Base-by-base conservation (phyloP, 2,329 filamentous ascomycete species). In the Aspergillus sp. region DNA sequence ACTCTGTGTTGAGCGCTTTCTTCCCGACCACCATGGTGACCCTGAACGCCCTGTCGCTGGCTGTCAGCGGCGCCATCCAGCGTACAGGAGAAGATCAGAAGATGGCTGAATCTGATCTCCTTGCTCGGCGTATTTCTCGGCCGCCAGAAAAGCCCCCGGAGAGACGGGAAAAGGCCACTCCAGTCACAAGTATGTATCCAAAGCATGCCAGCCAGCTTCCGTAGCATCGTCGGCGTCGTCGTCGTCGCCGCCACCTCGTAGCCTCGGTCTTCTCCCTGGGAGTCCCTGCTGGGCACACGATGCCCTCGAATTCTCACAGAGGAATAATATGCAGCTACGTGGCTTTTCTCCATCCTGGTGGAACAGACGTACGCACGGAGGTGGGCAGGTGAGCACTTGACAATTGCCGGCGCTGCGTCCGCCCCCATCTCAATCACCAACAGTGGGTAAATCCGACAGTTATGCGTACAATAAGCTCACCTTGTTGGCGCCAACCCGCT, bases 301-400 rank as follows among this genome's bases (percentile, higher is more conserved):
- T 61, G 49, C 49, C 45, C 50, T 54, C 24, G 46, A 53, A 39
- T 51, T 53, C 41, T 24, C 59, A 41, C 41, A 60, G 56, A 49
- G 53, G 51, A 52, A 47, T 51, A 56, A 47, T 43, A 57, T 56
- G 58, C 60, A 60, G 62, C 64, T 64, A 66, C 64, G 64, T 66
- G 64, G 62, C 63, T 62, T 55, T 57, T 27, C 56, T 59, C 56
- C 57, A 46, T 57, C 55, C 57, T 52, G 54, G 64, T 66, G 63
- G 64, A 62, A 66, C 59, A 48, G 56, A 52, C 56, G 31, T 50
- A 44, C 63, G 64, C 62, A 64, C 55, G 61, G 54, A 60, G 59
- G 60, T 62, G 61, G 56, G 59, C 63, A 64, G 64, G 62, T 66
- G 64, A 64, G 60, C 64, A 63, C 33, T 56, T 39, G 55, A 57